Evolutionary conservation across 495 filamentous ascomycete species (phyloP).

Genomic region (Penicillium pulvis): DNA sequence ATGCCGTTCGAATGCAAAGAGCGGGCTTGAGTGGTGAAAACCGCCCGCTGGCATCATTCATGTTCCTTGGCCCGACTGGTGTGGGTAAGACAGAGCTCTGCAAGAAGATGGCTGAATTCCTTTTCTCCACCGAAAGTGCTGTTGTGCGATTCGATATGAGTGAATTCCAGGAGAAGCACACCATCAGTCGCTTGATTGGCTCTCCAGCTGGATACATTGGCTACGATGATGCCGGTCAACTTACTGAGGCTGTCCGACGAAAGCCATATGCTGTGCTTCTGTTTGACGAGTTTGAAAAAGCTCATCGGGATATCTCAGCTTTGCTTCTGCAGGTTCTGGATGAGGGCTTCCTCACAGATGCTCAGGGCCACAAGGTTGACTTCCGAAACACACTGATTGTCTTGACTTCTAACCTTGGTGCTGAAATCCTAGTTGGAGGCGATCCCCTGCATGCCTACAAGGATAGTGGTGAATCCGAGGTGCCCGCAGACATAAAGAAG

Average conservation of each 20-base stretch:
- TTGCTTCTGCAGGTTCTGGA: conserved; percentile 95
- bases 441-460: conserved; percentile 47
- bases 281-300: conserved; percentile 98
- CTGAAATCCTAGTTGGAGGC: conserved; percentile 49
- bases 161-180: conserved; percentile 98
- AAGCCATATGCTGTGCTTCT: conserved; percentile 95
- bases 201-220: conserved; percentile 92
- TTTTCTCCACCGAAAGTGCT: conserved; percentile 88
- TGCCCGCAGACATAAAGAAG: conserved; percentile 67
- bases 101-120: conserved; percentile 90
- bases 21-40: conserved; percentile 91
- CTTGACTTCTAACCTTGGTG: conserved; percentile 85
- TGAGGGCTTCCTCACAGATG: conserved; percentile 93
- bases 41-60: conserved; percentile 88
- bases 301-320: conserved; percentile 90
- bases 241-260: conserved; percentile 91
- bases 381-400: conserved; percentile 97
- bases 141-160: conserved; percentile 97
- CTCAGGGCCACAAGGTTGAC: conserved; percentile 94
- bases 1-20: conserved; percentile 91
- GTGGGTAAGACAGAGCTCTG: conserved; percentile 97
- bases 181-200: conserved; percentile 88
- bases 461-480: conserved; percentile 60
- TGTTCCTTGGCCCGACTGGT: conserved; percentile 96
- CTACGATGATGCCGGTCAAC: conserved; percentile 95